phyloP scores from a whole-genome alignment of 768 basidiomycete species.

The Hygrophorus russula region DNA sequence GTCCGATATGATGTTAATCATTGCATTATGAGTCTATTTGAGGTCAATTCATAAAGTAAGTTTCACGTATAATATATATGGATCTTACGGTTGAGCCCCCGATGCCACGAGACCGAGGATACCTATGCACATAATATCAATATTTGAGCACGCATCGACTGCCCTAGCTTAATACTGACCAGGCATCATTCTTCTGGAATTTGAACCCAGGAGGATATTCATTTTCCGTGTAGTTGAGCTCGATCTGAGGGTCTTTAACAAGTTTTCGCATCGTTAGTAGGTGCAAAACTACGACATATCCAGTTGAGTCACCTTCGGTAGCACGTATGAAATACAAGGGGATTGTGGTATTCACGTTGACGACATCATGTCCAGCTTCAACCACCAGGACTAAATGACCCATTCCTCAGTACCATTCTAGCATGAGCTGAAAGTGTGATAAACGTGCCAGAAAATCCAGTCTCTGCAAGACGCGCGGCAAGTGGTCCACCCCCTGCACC shows the following conservation, averaged over 20 bases:
- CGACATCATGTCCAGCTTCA: conserved; percentile 19
- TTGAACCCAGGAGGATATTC: conserved; percentile 18
- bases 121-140: conserved; percentile 9
- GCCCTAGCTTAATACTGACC: conserved; percentile 8
- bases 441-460: conserved; percentile 15
- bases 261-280: background rate
- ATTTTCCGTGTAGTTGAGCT: conserved; percentile 18
- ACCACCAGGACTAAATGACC: conserved; percentile 15
- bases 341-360: conserved; percentile 18
- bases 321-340: conserved; percentile 16
- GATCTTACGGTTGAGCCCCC: conserved; percentile 19
- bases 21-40: conserved; percentile 18
- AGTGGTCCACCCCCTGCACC: conserved; percentile 19
- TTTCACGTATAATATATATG: too few species aligned
- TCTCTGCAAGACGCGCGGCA: conserved; percentile 15
- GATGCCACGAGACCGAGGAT: conserved; percentile 18
- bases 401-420: too few species aligned
- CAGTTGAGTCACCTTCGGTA: conserved; percentile 13
- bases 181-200: conserved; percentile 13
- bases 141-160: background rate
- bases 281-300: background rate
- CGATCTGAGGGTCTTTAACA: conserved; percentile 14
- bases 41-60: background rate
- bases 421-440: background rate
- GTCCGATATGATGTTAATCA: conserved; percentile 18